Evolutionary conservation across 1,284 basidiomycete species (phyloP).

Genomic region (Leccinum griseonigrum): DNA sequence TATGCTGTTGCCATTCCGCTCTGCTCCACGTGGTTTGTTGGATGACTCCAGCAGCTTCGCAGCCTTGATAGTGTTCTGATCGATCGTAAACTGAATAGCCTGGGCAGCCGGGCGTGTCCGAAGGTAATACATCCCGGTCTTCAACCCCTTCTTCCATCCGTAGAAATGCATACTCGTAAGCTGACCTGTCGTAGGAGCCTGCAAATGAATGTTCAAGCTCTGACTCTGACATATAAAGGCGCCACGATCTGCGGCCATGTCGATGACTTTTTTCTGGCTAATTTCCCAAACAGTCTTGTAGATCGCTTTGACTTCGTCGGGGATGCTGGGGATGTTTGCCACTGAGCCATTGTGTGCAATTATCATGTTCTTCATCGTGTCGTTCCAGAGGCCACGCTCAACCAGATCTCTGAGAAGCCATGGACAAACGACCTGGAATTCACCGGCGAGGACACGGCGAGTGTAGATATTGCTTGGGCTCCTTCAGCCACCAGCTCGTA

Average conservation of each 20-base stretch:
- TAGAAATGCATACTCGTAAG: constrained; percentile 99
- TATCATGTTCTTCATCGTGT: constrained; percentile 99
- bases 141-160: constrained; percentile 99
- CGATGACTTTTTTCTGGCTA: constrained; percentile 96
- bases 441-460: constrained; percentile 97
- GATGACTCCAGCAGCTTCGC: constrained; percentile 54
- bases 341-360: constrained; percentile 97
- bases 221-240: constrained; percentile 98
- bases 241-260: constrained; percentile 97
- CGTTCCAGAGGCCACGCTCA: constrained; percentile 94
- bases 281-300: constrained; percentile 99
- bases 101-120: constrained; percentile 93
- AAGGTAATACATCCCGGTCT: constrained; percentile 98
- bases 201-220: constrained; percentile 90
- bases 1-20: constrained; percentile 23
- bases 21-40: constrained; percentile 18
- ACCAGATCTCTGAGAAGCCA: constrained; percentile 98
- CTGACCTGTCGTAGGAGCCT: constrained; percentile 90
- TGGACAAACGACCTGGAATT: constrained; percentile 99
- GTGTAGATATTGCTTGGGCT: constrained; percentile 91
- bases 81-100: constrained; percentile 98
- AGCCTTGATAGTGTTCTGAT: constrained; percentile 75
- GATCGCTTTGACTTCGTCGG: constrained; percentile 90
- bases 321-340: constrained; percentile 86
- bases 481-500: constrained; percentile 9